Conservation (phyloP, 108 stramenopile species). For the Pseudonitzschia delicatissima region DNA sequence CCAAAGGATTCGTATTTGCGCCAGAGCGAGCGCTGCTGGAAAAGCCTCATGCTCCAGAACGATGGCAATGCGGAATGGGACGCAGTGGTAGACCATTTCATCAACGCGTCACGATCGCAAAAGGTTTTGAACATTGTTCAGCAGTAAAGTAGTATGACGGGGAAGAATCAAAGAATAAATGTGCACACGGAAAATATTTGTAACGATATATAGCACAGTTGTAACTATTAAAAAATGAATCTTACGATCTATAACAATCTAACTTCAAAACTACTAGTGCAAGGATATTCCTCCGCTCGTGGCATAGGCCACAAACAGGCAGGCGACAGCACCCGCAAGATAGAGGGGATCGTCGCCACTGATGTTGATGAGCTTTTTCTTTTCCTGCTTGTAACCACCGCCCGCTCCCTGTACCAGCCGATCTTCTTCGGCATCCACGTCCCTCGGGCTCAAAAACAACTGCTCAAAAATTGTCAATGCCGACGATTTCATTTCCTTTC, state of each 20-base stretch:
- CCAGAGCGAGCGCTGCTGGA: constrained; percentile 39
- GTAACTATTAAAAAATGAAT: too few relatives aligned
- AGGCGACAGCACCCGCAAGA: constrained; percentile 61
- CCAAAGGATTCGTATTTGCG: background rate
- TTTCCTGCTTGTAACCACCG: constrained; percentile 53
- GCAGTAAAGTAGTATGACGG: constrained; percentile 2
- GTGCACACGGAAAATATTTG: too few relatives aligned
- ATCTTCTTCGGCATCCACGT: constrained; percentile 62
- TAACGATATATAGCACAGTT: too few relatives aligned
- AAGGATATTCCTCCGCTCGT: constrained; percentile 29
- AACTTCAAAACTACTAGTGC: background rate
- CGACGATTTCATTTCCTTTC: constrained; percentile 41
- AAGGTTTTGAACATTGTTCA: constrained; percentile 38
- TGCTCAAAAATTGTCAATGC: constrained; percentile 35
- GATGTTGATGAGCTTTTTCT: constrained; percentile 30
- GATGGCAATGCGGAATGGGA: constrained; percentile 24
- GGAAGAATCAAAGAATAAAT: too few relatives aligned
- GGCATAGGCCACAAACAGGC: constrained; percentile 69
- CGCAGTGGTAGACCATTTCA: constrained; percentile 31
- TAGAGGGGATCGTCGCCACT: constrained; percentile 83
- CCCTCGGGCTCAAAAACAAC: constrained; percentile 53
- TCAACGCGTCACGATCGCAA: constrained; percentile 29
- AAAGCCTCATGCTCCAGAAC: constrained; percentile 19
- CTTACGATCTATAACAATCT: too few relatives aligned
- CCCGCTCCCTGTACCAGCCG: constrained; percentile 66